Conservation (phyloP, 2,329 filamentous ascomycete genomes). For the Epicoccum nigrum region DNA sequence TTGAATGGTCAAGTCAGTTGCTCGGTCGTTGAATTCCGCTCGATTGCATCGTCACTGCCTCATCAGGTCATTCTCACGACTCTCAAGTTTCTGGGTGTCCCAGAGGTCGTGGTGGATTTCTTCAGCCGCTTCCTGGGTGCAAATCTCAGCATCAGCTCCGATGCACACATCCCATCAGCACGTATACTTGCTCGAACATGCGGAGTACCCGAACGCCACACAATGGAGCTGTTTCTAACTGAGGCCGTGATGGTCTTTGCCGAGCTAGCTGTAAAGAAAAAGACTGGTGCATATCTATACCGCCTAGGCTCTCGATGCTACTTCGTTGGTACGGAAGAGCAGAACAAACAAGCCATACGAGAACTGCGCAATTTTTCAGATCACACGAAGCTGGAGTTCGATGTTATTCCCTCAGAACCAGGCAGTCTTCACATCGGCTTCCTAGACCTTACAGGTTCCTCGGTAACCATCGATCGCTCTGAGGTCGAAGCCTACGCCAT, state of each 20-base stretch:
- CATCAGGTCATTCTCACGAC: constrained; percentile 65
- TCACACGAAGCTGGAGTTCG: constrained; percentile 24
- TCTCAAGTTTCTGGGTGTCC: constrained; percentile 65
- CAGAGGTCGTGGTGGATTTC: constrained; percentile 62
- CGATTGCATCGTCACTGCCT: constrained; percentile 63
- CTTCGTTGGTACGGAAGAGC: constrained; percentile 29
- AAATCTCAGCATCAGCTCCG: constrained; percentile 32
- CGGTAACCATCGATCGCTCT: constrained; percentile 17
- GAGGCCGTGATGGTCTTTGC: constrained; percentile 40
- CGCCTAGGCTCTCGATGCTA: constrained; percentile 32
- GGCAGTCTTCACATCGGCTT: constrained; percentile 23
- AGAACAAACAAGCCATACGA: constrained; percentile 7
- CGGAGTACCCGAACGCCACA: constrained; percentile 32
- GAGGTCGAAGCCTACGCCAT: constrained; percentile 26
- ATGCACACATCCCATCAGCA: constrained; percentile 26
- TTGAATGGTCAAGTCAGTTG: constrained; percentile 24
- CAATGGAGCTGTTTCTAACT: constrained; percentile 31
- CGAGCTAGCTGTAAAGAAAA: constrained; percentile 29
- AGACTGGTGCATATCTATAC: constrained; percentile 28
- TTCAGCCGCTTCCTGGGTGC: constrained; percentile 59
- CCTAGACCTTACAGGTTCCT: neutral
- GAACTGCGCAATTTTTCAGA: constrained; percentile 23
- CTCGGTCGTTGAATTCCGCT: constrained; percentile 44
- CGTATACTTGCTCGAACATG: constrained; percentile 23
- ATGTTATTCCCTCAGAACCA: neutral